These are phyloP conservation scores for Botrytis deweyae DNA, from an alignment of 2,329 filamentous ascomycete genomes.

Conservation along the genomic window DNA sequence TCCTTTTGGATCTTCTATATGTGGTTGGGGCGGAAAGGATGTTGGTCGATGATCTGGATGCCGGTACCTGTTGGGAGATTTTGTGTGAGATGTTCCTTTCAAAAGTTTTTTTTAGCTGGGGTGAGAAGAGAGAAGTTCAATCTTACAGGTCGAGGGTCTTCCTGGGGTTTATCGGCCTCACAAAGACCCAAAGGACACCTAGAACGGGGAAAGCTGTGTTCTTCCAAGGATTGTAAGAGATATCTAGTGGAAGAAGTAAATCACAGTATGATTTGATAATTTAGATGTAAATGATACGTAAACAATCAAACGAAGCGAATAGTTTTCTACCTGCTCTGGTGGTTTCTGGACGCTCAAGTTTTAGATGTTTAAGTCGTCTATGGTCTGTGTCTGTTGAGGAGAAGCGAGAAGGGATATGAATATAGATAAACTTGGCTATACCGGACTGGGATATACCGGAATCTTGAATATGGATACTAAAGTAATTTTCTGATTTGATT, in stretches of 20 bases:
- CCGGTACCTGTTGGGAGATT: too few species aligned
- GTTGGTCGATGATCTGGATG: too few species aligned
- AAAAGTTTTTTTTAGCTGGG: too few species aligned
- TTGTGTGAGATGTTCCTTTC: neutral
- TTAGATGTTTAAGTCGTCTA: fast-evolving
- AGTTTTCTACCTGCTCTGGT: neutral
- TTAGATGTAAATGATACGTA: neutral
- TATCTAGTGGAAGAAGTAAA: neutral
- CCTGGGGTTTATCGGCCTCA: neutral
- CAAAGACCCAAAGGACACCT: neutral
- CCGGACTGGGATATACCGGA: too few species aligned
- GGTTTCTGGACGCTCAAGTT: neutral
- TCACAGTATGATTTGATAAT: neutral
- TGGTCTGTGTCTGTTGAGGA: neutral
- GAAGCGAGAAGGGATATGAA: neutral
- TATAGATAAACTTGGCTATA: too few species aligned
- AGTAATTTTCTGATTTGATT: too few species aligned
- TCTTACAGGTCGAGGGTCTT: neutral
- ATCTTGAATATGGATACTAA: too few species aligned
- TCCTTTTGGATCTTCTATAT: too few species aligned
- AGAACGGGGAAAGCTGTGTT: neutral
- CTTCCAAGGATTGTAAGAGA: neutral
- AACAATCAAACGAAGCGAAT: neutral
- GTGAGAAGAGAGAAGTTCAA: neutral
- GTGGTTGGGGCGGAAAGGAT: too few species aligned